Evolutionary conservation across 2,329 filamentous ascomycete genomes (phyloP).

Genomic region (Fusarium musae): DNA sequence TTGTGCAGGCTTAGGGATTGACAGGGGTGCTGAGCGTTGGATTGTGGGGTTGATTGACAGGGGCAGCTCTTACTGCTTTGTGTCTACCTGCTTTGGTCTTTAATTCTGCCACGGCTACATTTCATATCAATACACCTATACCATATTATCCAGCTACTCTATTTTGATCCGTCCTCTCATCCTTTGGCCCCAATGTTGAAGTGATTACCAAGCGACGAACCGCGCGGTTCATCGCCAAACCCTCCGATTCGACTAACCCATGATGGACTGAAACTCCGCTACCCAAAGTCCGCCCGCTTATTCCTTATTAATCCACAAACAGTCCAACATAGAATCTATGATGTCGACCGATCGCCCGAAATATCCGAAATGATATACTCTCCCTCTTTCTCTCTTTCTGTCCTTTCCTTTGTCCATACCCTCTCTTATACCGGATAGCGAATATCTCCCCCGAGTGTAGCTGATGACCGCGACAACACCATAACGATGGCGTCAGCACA

Average conservation of each 20-base stretch:
- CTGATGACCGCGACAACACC: background rate
- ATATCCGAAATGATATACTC: conserved; percentile 9
- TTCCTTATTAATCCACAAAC: conserved; percentile 23
- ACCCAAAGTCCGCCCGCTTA: conserved; percentile 11
- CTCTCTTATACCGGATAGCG: background rate
- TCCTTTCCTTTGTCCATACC: background rate
- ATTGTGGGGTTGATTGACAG: background rate
- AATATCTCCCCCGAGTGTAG: background rate
- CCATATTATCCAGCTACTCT: background rate
- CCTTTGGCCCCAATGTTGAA: background rate
- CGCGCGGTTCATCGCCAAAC: conserved; percentile 1
- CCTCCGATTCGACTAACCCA: conserved; percentile 7
- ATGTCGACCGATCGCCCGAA: conserved; percentile 29
- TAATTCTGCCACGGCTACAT: background rate
- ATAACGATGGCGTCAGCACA: background rate
- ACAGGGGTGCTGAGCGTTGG: background rate
- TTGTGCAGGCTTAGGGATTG: background rate
- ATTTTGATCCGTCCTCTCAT: too few relatives aligned
- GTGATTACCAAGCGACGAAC: conserved; percentile 3
- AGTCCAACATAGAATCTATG: background rate
- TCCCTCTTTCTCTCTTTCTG: background rate
- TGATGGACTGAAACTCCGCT: conserved; percentile 17
- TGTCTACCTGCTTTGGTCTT: background rate
- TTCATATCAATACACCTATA: background rate
- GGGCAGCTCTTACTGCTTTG: background rate